Evolutionary conservation across 148 eudicot genomes (phyloP), one percentile per base, ranked within the genome.

Genomic region (Chenopodium suecicum): DNA sequence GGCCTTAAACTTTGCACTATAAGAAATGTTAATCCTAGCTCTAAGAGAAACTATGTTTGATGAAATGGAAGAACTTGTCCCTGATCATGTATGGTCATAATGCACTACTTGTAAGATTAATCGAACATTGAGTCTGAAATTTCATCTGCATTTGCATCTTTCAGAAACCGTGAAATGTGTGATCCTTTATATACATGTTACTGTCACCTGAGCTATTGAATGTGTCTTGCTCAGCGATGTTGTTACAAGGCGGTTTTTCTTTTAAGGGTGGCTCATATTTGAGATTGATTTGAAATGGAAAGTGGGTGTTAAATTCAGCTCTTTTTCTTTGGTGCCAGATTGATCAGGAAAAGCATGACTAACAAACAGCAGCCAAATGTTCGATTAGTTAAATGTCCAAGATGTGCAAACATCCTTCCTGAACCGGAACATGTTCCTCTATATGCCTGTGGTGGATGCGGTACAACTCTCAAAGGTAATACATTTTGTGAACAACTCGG

Each of bases 361-460:
- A 82, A 58, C 75, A 80, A 86, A 65, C 72, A 70, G 69, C 87
- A 46, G 41, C 75, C 81, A 11, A 79, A 88, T 58, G 81, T 85
- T 78, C 91, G 98, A 80, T 34, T 86, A 0, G 98, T 94, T 70
- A 91, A 78, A 86, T 95, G 98, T 82, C 98, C 98, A 23, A 89
- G 27, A 85, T 95, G 98, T 85, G 78, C 82, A 16, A 63, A 73
- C 82, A 75, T 93, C 82, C 97, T 95, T 48, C 88, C 82, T 23
- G 98, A 93, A 87, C 83, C 89, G 64, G 74, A 93, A 44, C 86
- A 87, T 7, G 78, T 91, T 82, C 91, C 91, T 62, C 60, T 93
- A 64, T 95, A 93, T 86, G 82, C 78, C 67, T 95, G 98, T 76
- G 98, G 96, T 77, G 93, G 90, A 84, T 95, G 98, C 83, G 87